Percentiles rank a stretch among this genome's conserved stretches.
Conservation (phyloP, 106 monocot genomes). For the Allium sativum region DNA sequence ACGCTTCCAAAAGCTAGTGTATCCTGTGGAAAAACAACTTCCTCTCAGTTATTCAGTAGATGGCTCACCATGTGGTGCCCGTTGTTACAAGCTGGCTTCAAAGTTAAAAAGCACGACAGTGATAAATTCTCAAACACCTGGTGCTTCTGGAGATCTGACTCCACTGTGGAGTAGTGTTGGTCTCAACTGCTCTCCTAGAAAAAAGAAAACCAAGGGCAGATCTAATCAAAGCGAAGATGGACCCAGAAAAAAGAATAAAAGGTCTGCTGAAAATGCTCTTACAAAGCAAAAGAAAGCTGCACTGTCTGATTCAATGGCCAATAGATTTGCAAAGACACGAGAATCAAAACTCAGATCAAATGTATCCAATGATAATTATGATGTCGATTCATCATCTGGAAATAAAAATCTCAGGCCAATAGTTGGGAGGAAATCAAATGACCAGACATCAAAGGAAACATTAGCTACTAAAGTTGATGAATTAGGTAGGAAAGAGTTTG, state of each 20-base stretch:
- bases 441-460: slow-evolving; percentile 27
- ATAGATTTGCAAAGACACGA: slow-evolving; percentile 23
- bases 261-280: slow-evolving; percentile 77
- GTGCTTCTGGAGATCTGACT: slow-evolving; percentile 25
- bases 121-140: slow-evolving; percentile 21
- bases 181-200: slow-evolving; percentile 25
- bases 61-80: slow-evolving; percentile 52
- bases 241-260: slow-evolving; percentile 79
- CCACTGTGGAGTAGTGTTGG: slow-evolving; percentile 37
- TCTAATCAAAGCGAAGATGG: slow-evolving; percentile 64
- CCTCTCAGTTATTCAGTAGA: slow-evolving; percentile 62
- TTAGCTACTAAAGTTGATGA: slow-evolving; percentile 28
- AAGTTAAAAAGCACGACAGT: slow-evolving; percentile 33
- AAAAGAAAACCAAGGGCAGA: slow-evolving; percentile 21
- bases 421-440: slow-evolving; percentile 23
- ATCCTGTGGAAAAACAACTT: slow-evolving; percentile 89
- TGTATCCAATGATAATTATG: slow-evolving; percentile 35
- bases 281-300: slow-evolving; percentile 56
- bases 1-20: slow-evolving; percentile 94
- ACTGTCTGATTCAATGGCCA: slow-evolving; percentile 48
- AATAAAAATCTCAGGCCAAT: slow-evolving; percentile 20
- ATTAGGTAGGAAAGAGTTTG: slow-evolving; percentile 59
- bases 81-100: slow-evolving; percentile 57
- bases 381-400: slow-evolving; percentile 30
- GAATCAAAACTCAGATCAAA: slow-evolving; percentile 66